These are phyloP conservation scores for Oryza punctata DNA, from an alignment of 176 grass and related monocot species.

Conservation along the genomic window DNA sequence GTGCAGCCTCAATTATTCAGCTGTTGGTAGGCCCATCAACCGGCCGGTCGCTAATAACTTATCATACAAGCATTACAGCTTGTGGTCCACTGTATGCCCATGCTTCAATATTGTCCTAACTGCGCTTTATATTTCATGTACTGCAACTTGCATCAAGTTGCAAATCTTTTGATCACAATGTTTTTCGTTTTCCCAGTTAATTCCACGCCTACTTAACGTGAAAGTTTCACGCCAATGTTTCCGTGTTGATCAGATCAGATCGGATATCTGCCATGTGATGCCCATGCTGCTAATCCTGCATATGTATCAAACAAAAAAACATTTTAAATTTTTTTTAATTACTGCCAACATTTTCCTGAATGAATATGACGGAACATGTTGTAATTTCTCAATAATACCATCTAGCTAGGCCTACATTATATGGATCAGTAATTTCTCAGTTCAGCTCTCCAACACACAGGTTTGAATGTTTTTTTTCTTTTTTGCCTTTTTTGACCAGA, in stretches of 20 bases:
- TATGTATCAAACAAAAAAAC: neutral
- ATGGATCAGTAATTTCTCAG: neutral
- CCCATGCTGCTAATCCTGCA: neutral
- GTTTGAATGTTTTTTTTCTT: neutral
- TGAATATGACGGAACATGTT: neutral
- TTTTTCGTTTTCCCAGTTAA: neutral
- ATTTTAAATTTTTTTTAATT: neutral
- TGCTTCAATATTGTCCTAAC: slow-evolving; percentile 13
- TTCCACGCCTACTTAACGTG: slow-evolving; percentile 7
- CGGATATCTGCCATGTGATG: slow-evolving; percentile 25
- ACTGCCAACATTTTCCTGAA: neutral
- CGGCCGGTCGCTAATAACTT: slow-evolving; percentile 19
- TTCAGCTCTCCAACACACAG: neutral
- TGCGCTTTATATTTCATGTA: neutral
- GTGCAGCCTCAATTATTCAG: slow-evolving; percentile 22
- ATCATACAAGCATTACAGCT: slow-evolving; percentile 21
- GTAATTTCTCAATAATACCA: neutral
- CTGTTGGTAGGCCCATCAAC: slow-evolving; percentile 16
- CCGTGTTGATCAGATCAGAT: slow-evolving; percentile 25
- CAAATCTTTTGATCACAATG: neutral
- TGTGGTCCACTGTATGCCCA: slow-evolving; percentile 5
- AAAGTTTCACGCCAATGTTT: slow-evolving; percentile 32
- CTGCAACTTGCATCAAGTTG: slow-evolving; percentile 35
- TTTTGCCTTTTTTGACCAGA: neutral
- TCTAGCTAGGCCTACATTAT: neutral